Evolutionary conservation across 345 rosid species (phyloP), one percentile per base, ranked within the genome.

Genomic region (Viola odorata): DNA sequence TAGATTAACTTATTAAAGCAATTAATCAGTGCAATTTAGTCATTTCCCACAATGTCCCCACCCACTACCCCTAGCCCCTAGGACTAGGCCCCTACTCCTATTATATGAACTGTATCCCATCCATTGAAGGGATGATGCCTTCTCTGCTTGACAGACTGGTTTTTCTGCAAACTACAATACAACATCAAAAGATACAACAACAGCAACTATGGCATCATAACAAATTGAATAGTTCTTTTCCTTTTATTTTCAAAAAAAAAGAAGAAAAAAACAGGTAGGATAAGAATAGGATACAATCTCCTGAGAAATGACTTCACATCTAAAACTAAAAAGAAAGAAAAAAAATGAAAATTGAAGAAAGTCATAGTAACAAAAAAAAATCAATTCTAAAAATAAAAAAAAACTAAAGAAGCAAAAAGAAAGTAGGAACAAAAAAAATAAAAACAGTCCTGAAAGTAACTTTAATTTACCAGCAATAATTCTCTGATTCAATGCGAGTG

Each of bases 211-310:
- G 41, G 36, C 9, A 39, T 58, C 16, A 8, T 36, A 58, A 54
- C 36, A 55, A 65, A 71, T 50, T 72, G 62, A 72, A 55, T 65
- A 17, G 53, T 63, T n/a, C 49, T 8, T 38, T 49, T 58, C 4
- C 5, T 45, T 50, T 69, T 60, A 66, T 67, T 75, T 67, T 51
- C 72, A 62, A 17, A 38, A 57, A 49, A 55, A 45, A 16, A 54
- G 39, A 15, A 17, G 37, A 55, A 7, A 39, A 32, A 45, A 40
- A 47, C 48, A 38, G 17, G 44, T 32, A 63, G 23, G 61, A 76
- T 64, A 61, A 23, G 56, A 69, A 79, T 62, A 61, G 59, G 69
- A 69, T 68, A 79, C 80, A 79, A 71, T 71, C 56, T 57, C 58
- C 67, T 60, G 63, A 74, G 65, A 66, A 65, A 61, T 73, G 63